These are phyloP conservation scores for Nidularia sp. DNA, from an alignment of 768 basidiomycete genomes.

Conservation along the genomic window DNA sequence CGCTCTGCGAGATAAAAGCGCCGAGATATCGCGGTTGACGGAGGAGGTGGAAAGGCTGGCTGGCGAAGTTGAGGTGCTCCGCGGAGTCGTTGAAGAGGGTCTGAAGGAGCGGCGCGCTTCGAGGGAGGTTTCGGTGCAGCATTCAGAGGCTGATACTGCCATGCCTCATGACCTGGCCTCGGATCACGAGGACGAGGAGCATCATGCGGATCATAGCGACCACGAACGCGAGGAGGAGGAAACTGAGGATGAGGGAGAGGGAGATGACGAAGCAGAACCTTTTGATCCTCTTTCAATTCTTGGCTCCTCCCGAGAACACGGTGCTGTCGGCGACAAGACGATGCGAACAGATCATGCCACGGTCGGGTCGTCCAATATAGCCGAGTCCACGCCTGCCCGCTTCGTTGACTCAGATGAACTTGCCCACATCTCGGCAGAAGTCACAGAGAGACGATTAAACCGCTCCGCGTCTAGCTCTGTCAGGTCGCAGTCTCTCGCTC, in stretches of 20 bases:
- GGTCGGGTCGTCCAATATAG: constrained; percentile 32
- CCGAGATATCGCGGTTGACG: constrained; percentile 64
- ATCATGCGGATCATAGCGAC: constrained; percentile 6
- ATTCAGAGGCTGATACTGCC: constrained; percentile 23
- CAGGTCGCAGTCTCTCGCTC: background rate
- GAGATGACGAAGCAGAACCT: constrained; percentile 26
- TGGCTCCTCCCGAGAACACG: constrained; percentile 21
- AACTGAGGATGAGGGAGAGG: constrained; percentile 19
- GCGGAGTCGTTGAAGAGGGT: constrained; percentile 84
- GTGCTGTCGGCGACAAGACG: constrained; percentile 31
- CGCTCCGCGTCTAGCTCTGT: constrained; percentile 10
- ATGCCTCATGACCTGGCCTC: constrained; percentile 30
- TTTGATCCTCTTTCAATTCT: constrained; percentile 28
- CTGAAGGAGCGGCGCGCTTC: constrained; percentile 65
- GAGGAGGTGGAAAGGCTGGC: constrained; percentile 78
- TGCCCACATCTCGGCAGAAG: constrained; percentile 59
- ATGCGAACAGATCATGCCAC: constrained; percentile 54
- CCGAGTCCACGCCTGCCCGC: constrained; percentile 18
- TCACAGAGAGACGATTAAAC: constrained; percentile 62
- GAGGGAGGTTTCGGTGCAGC: constrained; percentile 34
- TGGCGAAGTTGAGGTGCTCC: constrained; percentile 83
- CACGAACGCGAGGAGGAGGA: constrained; percentile 9
- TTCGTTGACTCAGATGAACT: constrained; percentile 59
- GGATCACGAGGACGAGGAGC: constrained; percentile 16
- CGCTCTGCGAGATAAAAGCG: constrained; percentile 53